Base-by-base conservation (phyloP, 202 grass and related monocot genomes). In the Musa balbisiana region DNA sequence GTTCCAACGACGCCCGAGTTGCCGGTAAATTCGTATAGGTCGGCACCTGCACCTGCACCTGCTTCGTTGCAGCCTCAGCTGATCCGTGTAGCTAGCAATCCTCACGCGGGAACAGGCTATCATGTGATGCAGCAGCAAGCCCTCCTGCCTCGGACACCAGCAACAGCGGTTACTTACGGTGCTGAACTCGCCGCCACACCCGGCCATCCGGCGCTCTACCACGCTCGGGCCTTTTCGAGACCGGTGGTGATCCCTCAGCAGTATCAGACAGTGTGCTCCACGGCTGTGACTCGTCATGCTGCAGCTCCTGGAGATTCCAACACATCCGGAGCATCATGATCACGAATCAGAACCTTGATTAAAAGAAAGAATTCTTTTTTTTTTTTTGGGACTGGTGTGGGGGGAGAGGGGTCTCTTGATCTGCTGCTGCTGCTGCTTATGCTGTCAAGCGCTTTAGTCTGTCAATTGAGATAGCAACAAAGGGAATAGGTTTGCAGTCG, bases 131-230 rank as follows among this genome's bases (percentile, higher is more conserved):
- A 79, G 49, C 89, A 87, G 54, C 81, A 27, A 27, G 27, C 84
- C 52, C 90, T 91, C 12, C 84, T 78, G 0, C 69, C 68, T 0
- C 82, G 84, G n/a, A 69, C 90, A 58, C 83, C 88, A 51, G 49
- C 84, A 11, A 83, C 73, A 72, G 72, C 88, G 79, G 73, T 79
- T 13, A 92, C 85, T 71, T 99, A 78, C 62, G 91, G 89, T 13
- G 94, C 94, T 55, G 95, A 99, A 69, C 89, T 84, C 75, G 76
- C 81, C 50, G 10, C 56, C 52, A 91, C 93, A 84, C 87, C 91
- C 0, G 55, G 69, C 2, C 91, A 88, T 0, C 33, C 80, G 11
- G 88, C 88, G 55, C 77, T 99, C 55, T 88, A 85, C 81, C 92
- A 88, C 79, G 92, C 95, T 0, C 95, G 92, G 59, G 89, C 89